Percentiles rank a stretch among this genome's conserved stretches.
Evolutionary conservation across 225 moss, liverwort and hornwort species (phyloP).

Genomic region (Physcomitrellopsis africana): DNA sequence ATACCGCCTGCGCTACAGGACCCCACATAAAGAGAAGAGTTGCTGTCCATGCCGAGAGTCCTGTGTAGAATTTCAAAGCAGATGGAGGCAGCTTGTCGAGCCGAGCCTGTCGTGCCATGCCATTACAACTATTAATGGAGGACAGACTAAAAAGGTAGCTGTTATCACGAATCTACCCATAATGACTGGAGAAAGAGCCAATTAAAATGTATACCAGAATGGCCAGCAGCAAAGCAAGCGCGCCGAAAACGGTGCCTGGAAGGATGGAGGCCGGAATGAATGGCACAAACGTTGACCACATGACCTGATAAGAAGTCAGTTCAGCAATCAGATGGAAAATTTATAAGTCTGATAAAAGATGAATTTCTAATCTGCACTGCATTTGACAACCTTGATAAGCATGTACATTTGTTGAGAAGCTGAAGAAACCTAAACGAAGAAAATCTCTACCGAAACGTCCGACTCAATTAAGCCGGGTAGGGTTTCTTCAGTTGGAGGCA

Average conservation of each 20-base stretch:
- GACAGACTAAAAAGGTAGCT: background rate
- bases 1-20: constrained; percentile 86
- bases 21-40: constrained; percentile 97
- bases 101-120: constrained; percentile 60
- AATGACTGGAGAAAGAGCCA: background rate
- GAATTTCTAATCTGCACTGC: background rate
- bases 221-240: constrained; percentile 58
- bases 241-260: constrained; percentile 63
- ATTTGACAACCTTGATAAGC: background rate
- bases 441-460: background rate
- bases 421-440: background rate
- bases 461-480: background rate
- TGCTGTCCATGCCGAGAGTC: constrained; percentile 89
- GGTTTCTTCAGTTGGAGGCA: background rate
- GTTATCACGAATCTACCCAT: background rate
- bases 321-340: constrained; percentile 6
- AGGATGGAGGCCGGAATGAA: constrained; percentile 66
- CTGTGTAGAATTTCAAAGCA: constrained; percentile 42
- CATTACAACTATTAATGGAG: constrained; percentile 13
- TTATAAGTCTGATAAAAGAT: background rate
- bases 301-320: constrained; percentile 59
- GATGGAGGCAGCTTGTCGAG: constrained; percentile 66
- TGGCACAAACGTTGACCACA: constrained; percentile 91
- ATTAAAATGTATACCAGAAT: constrained; percentile 50
- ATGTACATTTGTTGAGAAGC: background rate